Evolutionary conservation across 805 yeast species (phyloP).

Genomic region (Hanseniaspora guilliermondii): DNA sequence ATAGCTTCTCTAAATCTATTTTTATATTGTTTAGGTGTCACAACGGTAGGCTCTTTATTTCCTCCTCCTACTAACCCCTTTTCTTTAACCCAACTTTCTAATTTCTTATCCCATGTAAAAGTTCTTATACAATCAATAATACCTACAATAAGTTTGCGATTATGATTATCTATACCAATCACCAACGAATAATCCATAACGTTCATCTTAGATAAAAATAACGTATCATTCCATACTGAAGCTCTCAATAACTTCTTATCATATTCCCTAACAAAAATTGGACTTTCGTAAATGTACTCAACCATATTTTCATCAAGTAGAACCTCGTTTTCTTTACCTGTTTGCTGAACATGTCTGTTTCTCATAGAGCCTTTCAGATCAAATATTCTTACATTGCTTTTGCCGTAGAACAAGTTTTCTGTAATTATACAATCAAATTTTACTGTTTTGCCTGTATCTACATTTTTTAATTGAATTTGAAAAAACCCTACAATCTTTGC

Average conservation of each 20-base stretch:
- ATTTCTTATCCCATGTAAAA: slow-evolving; percentile 96
- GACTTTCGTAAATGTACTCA: slow-evolving; percentile 91
- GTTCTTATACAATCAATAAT: slow-evolving; percentile 89
- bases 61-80: slow-evolving; percentile 78
- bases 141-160: slow-evolving; percentile 71
- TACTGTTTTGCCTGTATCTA: slow-evolving; percentile 59
- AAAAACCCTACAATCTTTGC: slow-evolving; percentile 94
- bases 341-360: slow-evolving; percentile 89
- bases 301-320: slow-evolving; percentile 94
- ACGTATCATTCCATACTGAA: slow-evolving; percentile 87
- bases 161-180: slow-evolving; percentile 69
- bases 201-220: slow-evolving; percentile 89
- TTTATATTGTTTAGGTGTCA: slow-evolving; percentile 91
- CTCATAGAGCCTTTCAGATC: slow-evolving; percentile 97
- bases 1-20: slow-evolving; percentile 92
- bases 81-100: slow-evolving; percentile 98
- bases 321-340: slow-evolving; percentile 91
- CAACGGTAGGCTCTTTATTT: slow-evolving; percentile 89
- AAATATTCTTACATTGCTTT: slow-evolving; percentile 71
- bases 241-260: slow-evolving; percentile 77
- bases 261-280: slow-evolving; percentile 84
- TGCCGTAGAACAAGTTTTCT: slow-evolving; percentile 87
- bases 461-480: slow-evolving; percentile 78
- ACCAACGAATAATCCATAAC: slow-evolving; percentile 97
- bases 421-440: slow-evolving; percentile 85